Evolutionary conservation across 352 stramenopile genomes (phyloP).

Genomic region (Aphanomyces invadans): DNA sequence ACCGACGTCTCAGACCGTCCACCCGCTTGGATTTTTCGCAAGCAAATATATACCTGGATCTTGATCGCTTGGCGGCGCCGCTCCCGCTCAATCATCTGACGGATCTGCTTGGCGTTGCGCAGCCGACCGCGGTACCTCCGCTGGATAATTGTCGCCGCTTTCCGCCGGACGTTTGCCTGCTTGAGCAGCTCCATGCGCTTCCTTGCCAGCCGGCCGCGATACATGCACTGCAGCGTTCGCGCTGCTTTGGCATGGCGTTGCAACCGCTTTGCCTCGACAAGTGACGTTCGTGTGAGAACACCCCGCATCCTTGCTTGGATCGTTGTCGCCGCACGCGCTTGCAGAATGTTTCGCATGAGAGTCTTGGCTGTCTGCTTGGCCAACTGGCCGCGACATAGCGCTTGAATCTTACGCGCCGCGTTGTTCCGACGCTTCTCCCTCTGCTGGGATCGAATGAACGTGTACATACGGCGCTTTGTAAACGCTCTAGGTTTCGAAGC

Average conservation of each 20-base stretch:
- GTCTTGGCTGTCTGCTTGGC: constrained; percentile 28
- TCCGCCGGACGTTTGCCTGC: constrained; percentile 29
- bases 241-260: constrained; percentile 1
- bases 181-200: constrained; percentile 29
- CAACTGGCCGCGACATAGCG: constrained; percentile 37
- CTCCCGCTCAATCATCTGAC: constrained; percentile 47
- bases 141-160: constrained; percentile 54
- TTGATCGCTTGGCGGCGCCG: constrained; percentile 35
- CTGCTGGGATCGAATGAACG: constrained; percentile 50
- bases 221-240: constrained; percentile 35
- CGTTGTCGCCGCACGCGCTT: constrained; percentile 36
- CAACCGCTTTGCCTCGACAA: background rate
- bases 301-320: constrained; percentile 28
- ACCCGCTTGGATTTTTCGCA: background rate
- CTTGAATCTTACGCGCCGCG: constrained; percentile 50
- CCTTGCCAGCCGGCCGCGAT: constrained; percentile 44
- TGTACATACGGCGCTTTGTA: constrained; percentile 5
- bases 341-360: constrained; percentile 27
- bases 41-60: constrained; percentile 36
- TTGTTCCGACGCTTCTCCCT: constrained; percentile 33
- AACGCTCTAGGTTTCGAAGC: background rate
- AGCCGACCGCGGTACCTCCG: constrained; percentile 60
- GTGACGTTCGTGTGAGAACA: constrained; percentile 23
- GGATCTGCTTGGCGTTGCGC: constrained; percentile 52
- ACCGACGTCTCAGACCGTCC: background rate